Base-by-base conservation (phyloP, 805 yeast species). In the Teunomyces kruisii region DNA sequence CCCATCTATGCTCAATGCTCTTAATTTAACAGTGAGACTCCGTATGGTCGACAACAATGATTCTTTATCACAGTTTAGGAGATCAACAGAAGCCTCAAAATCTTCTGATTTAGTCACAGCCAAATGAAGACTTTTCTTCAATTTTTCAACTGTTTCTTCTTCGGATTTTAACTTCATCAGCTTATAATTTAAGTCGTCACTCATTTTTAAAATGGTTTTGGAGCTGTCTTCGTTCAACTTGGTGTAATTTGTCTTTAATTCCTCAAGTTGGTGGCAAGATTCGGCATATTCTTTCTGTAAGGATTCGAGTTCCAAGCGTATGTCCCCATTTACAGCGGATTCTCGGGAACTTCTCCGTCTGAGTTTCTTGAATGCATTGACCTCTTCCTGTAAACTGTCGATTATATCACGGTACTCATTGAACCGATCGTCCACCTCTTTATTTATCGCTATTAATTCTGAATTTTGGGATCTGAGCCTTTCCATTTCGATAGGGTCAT, bases 71-170 rank as follows among this genome's bases (percentile, higher is more conserved):
- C 66, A 65, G 13, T 56, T 57, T 6, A 69, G 48, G 4, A 71
- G 55, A 26, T 76, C 78, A 4, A 30, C 17, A 9, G 38, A 35
- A 19, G 71, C 57, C 2, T 2, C 72, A 61, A n/a, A 74, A 51
- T 48, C 72, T 62, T 15, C 68, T 63, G 48, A 74, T 73, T 50
- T 77, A 80, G 7, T 79, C 71, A 71, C 67, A 0, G 79, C 72
- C 3, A 52, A 43, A 24, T 68, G 68, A 36, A 75, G 54, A 22
- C 72, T 76, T 13, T 61, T 64, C 13, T 62, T 66, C 2, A 74
- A 55, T 42, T 64, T 65, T 6, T 70, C 72, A 10, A 56, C 32
- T 14, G 44, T 46, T 39, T 42, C 45, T 30, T 45, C 46, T 17
- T 56, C 55, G 7, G 51, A 51, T 41, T 53, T 51, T 6, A 46